Percentiles rank a stretch among this genome's conserved stretches.
These are phyloP conservation scores for Rhodocollybia butyracea DNA, from an alignment of 768 basidiomycete species.

Conservation along the genomic window DNA sequence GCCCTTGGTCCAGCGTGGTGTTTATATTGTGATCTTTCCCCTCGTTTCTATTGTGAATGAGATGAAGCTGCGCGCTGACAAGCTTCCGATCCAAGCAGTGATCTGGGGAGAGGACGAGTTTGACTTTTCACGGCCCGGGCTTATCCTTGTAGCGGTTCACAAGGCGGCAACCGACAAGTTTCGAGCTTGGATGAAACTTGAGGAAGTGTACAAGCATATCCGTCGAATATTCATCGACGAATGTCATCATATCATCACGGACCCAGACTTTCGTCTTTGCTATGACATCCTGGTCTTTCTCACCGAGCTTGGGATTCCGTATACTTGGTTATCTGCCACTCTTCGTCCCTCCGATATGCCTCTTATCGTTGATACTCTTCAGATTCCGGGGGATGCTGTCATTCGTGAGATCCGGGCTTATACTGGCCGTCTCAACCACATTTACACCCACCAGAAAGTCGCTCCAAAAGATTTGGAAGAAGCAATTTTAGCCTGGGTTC, in stretches of 20 bases:
- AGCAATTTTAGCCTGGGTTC: not conserved
- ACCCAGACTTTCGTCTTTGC: not conserved
- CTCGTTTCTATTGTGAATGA: not conserved
- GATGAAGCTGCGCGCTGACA: not conserved
- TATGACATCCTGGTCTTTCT: not conserved
- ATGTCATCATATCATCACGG: not conserved
- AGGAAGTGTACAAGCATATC: not conserved
- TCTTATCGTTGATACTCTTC: not conserved
- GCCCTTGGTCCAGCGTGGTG: not conserved
- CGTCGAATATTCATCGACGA: slow-evolving; percentile 1
- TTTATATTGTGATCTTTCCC: not conserved
- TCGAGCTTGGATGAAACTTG: not conserved
- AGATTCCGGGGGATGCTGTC: not conserved
- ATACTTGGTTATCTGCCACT: not conserved
- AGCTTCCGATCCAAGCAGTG: not conserved
- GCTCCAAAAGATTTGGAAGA: not conserved
- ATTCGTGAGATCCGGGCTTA: not conserved
- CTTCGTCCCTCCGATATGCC: not conserved
- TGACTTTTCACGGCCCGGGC: not conserved
- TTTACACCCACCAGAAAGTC: not conserved
- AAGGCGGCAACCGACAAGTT: not conserved
- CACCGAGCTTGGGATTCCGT: not conserved
- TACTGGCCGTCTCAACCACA: not conserved
- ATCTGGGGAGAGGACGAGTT: not conserved
- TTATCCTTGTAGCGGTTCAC: not conserved